Evolutionary conservation across 805 yeast genomes (phyloP).

Genomic region (Cyberlindnera japonica): DNA sequence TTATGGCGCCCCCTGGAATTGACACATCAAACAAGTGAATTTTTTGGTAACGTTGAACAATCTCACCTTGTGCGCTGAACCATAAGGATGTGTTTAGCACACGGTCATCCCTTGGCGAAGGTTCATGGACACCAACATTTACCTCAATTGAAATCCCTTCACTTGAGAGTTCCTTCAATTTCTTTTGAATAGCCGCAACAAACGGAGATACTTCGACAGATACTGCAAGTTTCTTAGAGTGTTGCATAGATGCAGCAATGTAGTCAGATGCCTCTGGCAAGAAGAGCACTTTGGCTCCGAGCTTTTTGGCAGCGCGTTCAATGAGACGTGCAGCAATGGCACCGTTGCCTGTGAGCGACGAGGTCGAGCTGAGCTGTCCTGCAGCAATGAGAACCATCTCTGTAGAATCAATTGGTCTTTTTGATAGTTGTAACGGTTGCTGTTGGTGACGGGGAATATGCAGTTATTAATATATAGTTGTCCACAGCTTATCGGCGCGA

Average conservation of each 20-base stretch:
- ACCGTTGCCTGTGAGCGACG: conserved; percentile 58
- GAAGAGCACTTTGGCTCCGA: conserved; percentile 64
- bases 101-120: conserved; percentile 43
- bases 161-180: conserved; percentile 40
- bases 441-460: no score
- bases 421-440: no score
- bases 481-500: neutral
- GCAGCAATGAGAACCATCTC: conserved; percentile 68
- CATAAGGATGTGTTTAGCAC: conserved; percentile 74
- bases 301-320: conserved; percentile 50
- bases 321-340: conserved; percentile 56
- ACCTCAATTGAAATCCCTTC: conserved; percentile 47
- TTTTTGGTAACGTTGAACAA: conserved; percentile 73
- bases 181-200: conserved; percentile 42
- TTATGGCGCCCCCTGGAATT: conserved; percentile 58
- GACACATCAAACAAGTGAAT: conserved; percentile 88
- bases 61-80: conserved; percentile 60
- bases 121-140: conserved; percentile 88
- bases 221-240: conserved; percentile 56
- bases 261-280: conserved; percentile 95
- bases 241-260: conserved; percentile 51
- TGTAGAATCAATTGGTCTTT: no score
- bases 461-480: no score
- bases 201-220: conserved; percentile 37
- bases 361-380: conserved; percentile 81